Percentiles rank a stretch among this genome's conserved stretches.
phyloP scores from a whole-genome alignment of 306 rosid genomes.

The Heteromeles arbutifolia region DNA sequence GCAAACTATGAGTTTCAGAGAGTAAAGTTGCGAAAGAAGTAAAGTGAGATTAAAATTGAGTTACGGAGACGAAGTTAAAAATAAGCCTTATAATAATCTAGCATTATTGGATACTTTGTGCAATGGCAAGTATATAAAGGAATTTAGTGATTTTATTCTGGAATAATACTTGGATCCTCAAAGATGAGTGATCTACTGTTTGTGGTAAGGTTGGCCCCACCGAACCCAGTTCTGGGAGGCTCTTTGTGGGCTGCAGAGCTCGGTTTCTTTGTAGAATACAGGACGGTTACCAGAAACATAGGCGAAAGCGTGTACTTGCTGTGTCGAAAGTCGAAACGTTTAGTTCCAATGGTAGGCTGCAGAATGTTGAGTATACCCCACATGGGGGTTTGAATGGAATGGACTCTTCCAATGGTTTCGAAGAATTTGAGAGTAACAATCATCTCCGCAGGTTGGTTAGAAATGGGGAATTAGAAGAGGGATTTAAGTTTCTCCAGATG shows the following conservation, averaged over 20 bases:
- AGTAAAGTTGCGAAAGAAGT: too few relatives aligned
- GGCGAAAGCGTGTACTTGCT: constrained; percentile 29
- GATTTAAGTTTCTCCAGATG: constrained; percentile 69
- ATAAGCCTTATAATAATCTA: too few relatives aligned
- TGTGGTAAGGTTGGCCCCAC: constrained; percentile 9
- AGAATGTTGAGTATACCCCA: constrained; percentile 18
- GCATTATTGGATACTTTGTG: too few relatives aligned
- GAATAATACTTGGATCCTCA: too few relatives aligned
- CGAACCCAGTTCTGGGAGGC: constrained; percentile 9
- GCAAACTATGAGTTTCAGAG: too few relatives aligned
- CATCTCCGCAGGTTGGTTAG: constrained; percentile 53
- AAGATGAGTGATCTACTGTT: too few relatives aligned
- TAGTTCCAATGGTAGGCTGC: constrained; percentile 47
- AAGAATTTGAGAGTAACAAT: constrained; percentile 48
- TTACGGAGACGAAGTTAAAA: too few relatives aligned
- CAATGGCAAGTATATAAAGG: too few relatives aligned
- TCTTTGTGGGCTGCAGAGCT: constrained; percentile 28
- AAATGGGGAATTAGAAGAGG: constrained; percentile 69
- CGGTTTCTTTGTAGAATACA: constrained; percentile 20
- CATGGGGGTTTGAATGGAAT: constrained; percentile 25
- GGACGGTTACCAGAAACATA: constrained; percentile 12
- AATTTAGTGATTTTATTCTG: too few relatives aligned
- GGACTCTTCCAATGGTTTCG: constrained; percentile 34
- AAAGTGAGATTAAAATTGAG: too few relatives aligned
- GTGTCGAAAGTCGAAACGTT: constrained; percentile 39